phyloP scores from a whole-genome alignment of 2,329 filamentous ascomycete genomes.

The Paecilomyces fulvus region DNA sequence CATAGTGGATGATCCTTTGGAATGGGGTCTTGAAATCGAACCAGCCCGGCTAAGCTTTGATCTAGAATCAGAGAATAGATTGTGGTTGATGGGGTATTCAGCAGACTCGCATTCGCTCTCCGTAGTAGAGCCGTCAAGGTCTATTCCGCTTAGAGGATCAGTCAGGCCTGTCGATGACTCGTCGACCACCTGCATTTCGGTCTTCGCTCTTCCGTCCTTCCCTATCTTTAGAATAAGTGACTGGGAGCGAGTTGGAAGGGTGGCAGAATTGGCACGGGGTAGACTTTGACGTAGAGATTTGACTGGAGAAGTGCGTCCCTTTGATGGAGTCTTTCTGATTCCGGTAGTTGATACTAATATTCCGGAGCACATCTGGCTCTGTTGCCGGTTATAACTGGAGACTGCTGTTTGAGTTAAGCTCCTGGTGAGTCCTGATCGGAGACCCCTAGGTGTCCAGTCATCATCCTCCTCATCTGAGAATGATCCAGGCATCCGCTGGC shows the following conservation, averaged over 20 bases:
- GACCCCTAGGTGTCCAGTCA: conserved; percentile 23
- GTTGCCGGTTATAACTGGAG: conserved; percentile 18
- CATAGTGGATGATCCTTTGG: conserved; percentile 34
- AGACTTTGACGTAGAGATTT: conserved; percentile 27
- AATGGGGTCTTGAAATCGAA: conserved; percentile 30
- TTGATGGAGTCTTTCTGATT: conserved; percentile 34
- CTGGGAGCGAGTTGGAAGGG: conserved; percentile 27
- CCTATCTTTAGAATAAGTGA: conserved; percentile 41
- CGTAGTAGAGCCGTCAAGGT: conserved; percentile 35
- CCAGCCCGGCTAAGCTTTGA: conserved; percentile 23
- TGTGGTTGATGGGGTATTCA: conserved; percentile 31
- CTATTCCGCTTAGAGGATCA: conserved; percentile 28
- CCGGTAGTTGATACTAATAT: conserved; percentile 25
- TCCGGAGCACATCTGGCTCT: conserved; percentile 20
- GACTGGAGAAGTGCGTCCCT: conserved; percentile 35
- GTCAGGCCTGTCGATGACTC: conserved; percentile 24
- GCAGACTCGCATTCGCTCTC: conserved; percentile 35
- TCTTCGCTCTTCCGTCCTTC: conserved; percentile 40
- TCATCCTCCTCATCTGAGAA: conserved; percentile 25
- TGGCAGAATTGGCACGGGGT: conserved; percentile 23
- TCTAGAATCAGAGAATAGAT: conserved; percentile 26
- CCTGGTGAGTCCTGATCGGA: conserved; percentile 29
- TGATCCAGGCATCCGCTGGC: conserved; percentile 17
- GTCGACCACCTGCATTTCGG: conserved; percentile 32
- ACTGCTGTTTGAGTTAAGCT: conserved; percentile 34